Evolutionary conservation across 192 early-diverging fungal species (phyloP), one percentile per base, ranked within the genome.

Genomic region (Coemansia sp.): DNA sequence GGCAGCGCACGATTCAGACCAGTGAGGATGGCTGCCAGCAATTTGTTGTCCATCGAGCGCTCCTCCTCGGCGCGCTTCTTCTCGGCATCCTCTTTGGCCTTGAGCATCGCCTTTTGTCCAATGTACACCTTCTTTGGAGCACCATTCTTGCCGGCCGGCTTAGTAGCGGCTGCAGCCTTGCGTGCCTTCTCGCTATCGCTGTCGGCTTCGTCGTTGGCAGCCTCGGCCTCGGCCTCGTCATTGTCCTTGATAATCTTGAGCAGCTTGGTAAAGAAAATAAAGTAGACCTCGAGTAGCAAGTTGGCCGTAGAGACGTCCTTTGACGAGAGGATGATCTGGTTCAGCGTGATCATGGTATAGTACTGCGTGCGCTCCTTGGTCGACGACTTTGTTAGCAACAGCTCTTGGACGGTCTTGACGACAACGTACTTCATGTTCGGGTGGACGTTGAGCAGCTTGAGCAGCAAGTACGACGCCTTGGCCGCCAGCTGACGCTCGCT

Each of bases 1-100:
- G 94, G 94, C 77, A 97, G 92, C 5, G 94, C 93, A 55, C 97
- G 94, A 74, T 98, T 96, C 31, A 99, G 88, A 63, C 97, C 97
- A 0, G 96, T 97, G 51, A 99, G 78, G 25, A 98, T 84, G 4
- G 93, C 95, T 15, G 91, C 90, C 79, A 98, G 85, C 83, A 96
- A 92, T 74, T 96, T 96, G 38, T 83, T 83, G 70, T 77, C 81
- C 72, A 77, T 74, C 31, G 81, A 74, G 58, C 69, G 65, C 64
- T 81, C 86, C 37, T 77, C 83, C 8, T 70, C 81, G 2, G 74
- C 77, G 34, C 78, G 81, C 66, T 75, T 72, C 69, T 75, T 78
- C 70, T 79, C 83, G 42, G 69, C 67, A 15, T 77, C 66, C 44
- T 75, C 70, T 68, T 84, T 86, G 73, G 84, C 85, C 70, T 76